Evolutionary conservation across 2,329 filamentous ascomycete species (phyloP), one percentile per base, ranked within the genome.

Genomic region (Amesomyces nigricolor): DNA sequence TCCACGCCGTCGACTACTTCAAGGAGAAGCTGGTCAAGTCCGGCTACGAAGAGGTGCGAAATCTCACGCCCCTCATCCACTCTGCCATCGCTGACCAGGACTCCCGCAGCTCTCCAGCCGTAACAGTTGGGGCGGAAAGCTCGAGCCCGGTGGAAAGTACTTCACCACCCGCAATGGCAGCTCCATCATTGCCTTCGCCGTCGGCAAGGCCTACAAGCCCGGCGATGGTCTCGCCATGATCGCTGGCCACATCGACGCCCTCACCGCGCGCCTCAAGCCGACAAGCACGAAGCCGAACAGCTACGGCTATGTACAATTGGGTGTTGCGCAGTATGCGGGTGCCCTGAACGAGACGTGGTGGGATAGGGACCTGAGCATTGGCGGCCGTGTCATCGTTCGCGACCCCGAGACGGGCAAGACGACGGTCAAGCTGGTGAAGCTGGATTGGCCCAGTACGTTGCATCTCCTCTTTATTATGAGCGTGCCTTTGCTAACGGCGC

Each of bases 321-420:
- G 89, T 22, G 89, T 97, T 51, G 91, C 94, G 2, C 94, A 89
- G 0, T 99, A 97, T 68, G 92, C 91, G 9, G 92, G 94, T 49
- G 91, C 78, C 1, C 74, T 97, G 59, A 94, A 91, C 68, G 78
- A 79, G 60, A 97, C 94, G 1, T 97, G 94, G 94, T 97, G 91
- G 92, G 94, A 97, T 71, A 83, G 94, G 38, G 94, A 99, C 70
- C 79, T 99, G 50, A 86, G 88, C 62, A 88, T 97, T 64, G 94
- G 91, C 61, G 94, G 94, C 39, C 80, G 91, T 44, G 92, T 97
- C 4, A 78, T 97, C 47, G 85, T 97, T 45, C 88, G 85, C 61
- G 86, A 96, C 63, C 69, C 78, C 4, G 73, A 76, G 47, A 81
- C 82, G 2, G 87, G 87, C 62, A 95, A 92, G 78, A 89, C 95